Evolutionary conservation across 345 rosid genomes (phyloP), one percentile per base, ranked within the genome.

Genomic region (Lepidium didymum): DNA sequence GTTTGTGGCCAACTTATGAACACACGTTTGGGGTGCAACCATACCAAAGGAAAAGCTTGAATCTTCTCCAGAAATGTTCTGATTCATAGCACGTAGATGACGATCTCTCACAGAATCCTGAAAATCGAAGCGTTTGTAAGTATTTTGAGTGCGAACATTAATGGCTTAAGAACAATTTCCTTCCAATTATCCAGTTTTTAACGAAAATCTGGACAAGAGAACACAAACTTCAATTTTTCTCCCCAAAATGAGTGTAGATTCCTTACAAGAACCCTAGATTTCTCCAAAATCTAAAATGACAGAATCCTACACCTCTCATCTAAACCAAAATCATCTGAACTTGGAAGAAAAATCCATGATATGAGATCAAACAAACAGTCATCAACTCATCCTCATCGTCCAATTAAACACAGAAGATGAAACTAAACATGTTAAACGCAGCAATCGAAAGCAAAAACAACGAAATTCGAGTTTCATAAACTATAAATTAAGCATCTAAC

Each of bases 71-170:
- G 33, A 21, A 4, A 27, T 27, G 56, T 83, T 85, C 0, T 84
- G 89, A 62, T 82, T 83, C 27, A 80, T 38, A 49, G 66, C 16
- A 60, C 81, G 83, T 1, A 82, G 82, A 68, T 77, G 70, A 38
- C 71, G 84, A 78, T 76, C 77, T 64, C 85, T 77, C 62, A 76
- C 46, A 50, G 84, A 75, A 61, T 83, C 86, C 68, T 83, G 91
- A 78, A 81, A 75, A 55, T 83, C 87, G 52, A 80, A 78, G 21
- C 85, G 83, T 43, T 79, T 84, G 62, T 66, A 82, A 38, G 91
- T 51, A 59, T 72, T 52, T 44, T 84, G 81, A 54, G 79, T 81
- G 0, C 84, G 77, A 74, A 83, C 15, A 78, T 81, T 77, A 45
- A 80, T 81, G 62, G 83, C 84, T 68, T 73, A 85, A 2, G 82